Conservation (phyloP, 192 early-diverging fungal species). For the Ambispora gerdemannii region DNA sequence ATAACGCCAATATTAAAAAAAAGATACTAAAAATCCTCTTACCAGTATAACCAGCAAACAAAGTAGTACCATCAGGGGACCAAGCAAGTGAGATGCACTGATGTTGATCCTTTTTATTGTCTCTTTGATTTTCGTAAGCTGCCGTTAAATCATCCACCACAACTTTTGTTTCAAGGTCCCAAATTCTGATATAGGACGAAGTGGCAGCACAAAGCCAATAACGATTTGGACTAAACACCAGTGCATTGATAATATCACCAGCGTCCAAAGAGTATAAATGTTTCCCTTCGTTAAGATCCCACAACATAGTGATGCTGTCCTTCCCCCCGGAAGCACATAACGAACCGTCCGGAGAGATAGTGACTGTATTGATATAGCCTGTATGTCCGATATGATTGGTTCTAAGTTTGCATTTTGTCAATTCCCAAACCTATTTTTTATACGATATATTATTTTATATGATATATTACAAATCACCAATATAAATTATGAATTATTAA, state of each 20-base stretch:
- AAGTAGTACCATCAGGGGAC: conserved; percentile 96
- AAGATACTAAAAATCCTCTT: conserved; percentile 43
- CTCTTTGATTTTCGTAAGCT: conserved; percentile 67
- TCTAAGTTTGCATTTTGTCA: conserved; percentile 96
- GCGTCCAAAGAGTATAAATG: conserved; percentile 99
- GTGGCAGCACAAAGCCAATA: conserved; percentile 99
- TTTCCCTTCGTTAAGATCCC: conserved; percentile 99
- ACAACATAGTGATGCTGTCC: conserved; percentile 98
- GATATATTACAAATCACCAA: conserved; percentile 32
- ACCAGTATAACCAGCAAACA: conserved; percentile 99
- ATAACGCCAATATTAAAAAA: neutral
- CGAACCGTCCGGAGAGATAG: conserved; percentile 99
- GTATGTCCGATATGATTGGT: conserved; percentile 99
- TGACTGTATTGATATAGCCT: conserved; percentile 97
- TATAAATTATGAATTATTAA: too few relatives aligned
- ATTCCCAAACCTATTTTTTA: conserved; percentile 87
- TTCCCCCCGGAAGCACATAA: conserved; percentile 99
- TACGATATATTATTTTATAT: neutral
- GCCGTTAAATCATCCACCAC: conserved; percentile 90
- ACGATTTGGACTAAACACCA: conserved; percentile 98
- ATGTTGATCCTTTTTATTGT: conserved; percentile 69
- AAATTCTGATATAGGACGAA: conserved; percentile 94
- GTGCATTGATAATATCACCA: conserved; percentile 92
- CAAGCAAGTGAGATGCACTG: conserved; percentile 96
- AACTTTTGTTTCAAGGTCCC: conserved; percentile 98